phyloP scores from a whole-genome alignment of 2,329 filamentous ascomycete species.

The Penicillium sp. region DNA sequence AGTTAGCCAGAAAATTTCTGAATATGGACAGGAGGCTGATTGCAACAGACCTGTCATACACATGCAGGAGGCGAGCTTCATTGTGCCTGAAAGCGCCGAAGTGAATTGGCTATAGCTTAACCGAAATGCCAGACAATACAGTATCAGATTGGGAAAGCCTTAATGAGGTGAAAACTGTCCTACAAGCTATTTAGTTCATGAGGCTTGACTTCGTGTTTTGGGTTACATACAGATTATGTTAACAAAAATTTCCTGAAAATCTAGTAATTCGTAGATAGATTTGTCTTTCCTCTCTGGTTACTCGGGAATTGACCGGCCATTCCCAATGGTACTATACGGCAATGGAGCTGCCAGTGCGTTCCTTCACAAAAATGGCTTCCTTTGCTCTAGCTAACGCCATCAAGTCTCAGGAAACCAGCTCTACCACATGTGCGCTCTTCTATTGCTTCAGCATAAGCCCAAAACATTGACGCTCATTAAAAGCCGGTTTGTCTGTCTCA shows the following conservation, averaged over 20 bases:
- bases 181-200: no score
- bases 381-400: neutral
- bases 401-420: constrained; percentile 38
- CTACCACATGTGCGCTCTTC: constrained; percentile 33
- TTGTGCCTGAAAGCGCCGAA: constrained; percentile 30
- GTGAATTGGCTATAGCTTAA: neutral
- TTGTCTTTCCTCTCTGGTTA: constrained; percentile 6
- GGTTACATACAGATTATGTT: no score
- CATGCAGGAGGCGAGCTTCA: constrained; percentile 45
- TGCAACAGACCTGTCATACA: constrained; percentile 43
- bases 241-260: no score
- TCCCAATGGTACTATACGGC: constrained; percentile 30
- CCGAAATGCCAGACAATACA: no score
- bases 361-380: neutral
- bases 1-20: constrained; percentile 11
- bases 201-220: no score
- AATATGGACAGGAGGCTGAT: constrained; percentile 6
- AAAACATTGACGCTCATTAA: constrained; percentile 22
- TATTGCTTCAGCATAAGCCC: constrained; percentile 36
- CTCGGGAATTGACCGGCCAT: constrained; percentile 18
- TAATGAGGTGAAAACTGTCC: no score
- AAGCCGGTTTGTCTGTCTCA: constrained; percentile 23
- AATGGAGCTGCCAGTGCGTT: constrained; percentile 31
- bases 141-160: neutral
- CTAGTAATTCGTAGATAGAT: neutral